These are phyloP conservation scores for Geosmithia flava DNA, from an alignment of 2,329 filamentous ascomycete genomes.

Conservation along the genomic window DNA sequence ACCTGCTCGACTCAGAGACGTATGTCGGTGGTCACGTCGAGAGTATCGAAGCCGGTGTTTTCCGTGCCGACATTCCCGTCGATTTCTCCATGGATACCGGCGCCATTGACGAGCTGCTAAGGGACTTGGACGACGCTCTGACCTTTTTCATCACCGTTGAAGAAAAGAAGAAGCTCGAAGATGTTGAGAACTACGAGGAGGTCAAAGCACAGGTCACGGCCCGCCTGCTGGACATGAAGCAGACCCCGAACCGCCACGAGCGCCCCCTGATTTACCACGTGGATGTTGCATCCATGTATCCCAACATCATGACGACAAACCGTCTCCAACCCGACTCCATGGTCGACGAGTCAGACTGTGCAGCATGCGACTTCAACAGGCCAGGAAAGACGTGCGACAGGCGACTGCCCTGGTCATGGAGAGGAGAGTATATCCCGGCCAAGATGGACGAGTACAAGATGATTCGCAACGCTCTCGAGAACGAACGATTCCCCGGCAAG, in stretches of 20 bases:
- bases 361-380: constrained; percentile 94
- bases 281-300: constrained; percentile 98
- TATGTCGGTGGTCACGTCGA: constrained; percentile 98
- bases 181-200: constrained; percentile 71
- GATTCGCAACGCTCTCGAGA: constrained; percentile 84
- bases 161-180: constrained; percentile 70
- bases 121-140: constrained; percentile 77
- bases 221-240: constrained; percentile 58
- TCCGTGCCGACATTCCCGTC: constrained; percentile 87
- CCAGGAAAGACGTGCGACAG: constrained; percentile 96
- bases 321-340: constrained; percentile 97
- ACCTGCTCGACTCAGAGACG: constrained; percentile 90
- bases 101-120: constrained; percentile 79
- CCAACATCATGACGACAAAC: constrained; percentile 99
- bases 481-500: constrained; percentile 81
- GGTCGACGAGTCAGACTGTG: constrained; percentile 92
- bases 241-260: constrained; percentile 75
- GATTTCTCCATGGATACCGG: constrained; percentile 84
- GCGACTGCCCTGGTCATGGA: constrained; percentile 91
- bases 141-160: constrained; percentile 79
- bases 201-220: constrained; percentile 72
- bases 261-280: constrained; percentile 91
- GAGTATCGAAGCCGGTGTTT: constrained; percentile 97
- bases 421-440: constrained; percentile 91
- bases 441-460: constrained; percentile 99